Conservation (phyloP, 176 grass and related monocot genomes). For the Oryza meyeriana region DNA sequence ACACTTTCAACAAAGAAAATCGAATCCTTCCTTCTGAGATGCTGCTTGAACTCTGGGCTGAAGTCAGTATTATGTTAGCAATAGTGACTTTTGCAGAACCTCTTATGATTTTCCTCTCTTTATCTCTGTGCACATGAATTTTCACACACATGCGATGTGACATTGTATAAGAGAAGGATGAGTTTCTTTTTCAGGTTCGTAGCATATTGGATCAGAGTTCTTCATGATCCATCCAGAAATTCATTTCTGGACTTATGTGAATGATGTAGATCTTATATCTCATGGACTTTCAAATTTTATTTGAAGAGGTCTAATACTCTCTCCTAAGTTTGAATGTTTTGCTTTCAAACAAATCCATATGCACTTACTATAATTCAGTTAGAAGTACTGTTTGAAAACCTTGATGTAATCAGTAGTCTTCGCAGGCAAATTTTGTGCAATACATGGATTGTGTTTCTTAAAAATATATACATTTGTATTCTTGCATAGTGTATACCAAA, state of each 20-base stretch:
- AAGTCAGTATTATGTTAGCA: neutral
- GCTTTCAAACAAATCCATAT: neutral
- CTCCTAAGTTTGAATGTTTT: constrained; percentile 25
- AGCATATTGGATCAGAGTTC: constrained; percentile 15
- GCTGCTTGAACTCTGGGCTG: constrained; percentile 8
- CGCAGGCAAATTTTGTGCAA: neutral
- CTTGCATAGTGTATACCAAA: neutral
- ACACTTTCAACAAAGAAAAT: neutral
- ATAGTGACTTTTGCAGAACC: neutral
- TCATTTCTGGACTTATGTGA: constrained; percentile 30
- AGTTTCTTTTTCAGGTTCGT: constrained; percentile 28
- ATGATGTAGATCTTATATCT: constrained; percentile 27
- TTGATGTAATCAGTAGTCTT: neutral
- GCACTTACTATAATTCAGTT: neutral
- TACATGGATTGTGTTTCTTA: neutral
- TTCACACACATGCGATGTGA: constrained; percentile 21
- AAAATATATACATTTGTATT: neutral
- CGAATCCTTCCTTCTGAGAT: neutral
- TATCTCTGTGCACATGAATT: neutral
- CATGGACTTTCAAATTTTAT: constrained; percentile 29
- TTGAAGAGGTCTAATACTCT: constrained; percentile 21
- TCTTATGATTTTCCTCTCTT: neutral
- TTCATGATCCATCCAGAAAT: constrained; percentile 41
- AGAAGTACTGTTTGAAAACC: constrained; percentile 2
- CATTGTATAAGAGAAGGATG: constrained; percentile 29